phyloP scores from a whole-genome alignment of 805 yeast species.

The Candida alai region DNA sequence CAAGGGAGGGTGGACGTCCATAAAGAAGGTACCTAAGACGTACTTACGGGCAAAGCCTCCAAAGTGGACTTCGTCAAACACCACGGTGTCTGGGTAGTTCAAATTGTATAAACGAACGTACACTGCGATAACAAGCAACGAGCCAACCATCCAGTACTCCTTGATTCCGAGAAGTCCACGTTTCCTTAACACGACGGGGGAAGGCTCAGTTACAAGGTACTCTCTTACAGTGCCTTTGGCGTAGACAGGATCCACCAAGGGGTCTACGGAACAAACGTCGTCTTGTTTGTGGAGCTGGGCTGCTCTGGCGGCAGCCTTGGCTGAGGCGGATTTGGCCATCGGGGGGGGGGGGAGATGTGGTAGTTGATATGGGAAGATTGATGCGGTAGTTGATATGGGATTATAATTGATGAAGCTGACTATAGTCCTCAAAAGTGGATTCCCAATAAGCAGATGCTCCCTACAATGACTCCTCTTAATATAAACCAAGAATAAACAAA shows the following conservation, averaged over 20 bases:
- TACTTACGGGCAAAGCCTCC: slow-evolving; percentile 95
- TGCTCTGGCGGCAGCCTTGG: slow-evolving; percentile 5
- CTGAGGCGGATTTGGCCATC: slow-evolving; percentile 7
- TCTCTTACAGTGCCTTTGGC: slow-evolving; percentile 30
- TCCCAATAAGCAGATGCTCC: no score
- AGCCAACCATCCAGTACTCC: slow-evolving; percentile 27
- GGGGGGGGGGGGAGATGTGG: no score
- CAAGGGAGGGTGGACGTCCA: slow-evolving; percentile 80
- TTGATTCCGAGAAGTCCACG: slow-evolving; percentile 35
- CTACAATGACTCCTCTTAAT: no score
- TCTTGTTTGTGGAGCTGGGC: slow-evolving; percentile 6
- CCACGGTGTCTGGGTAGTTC: slow-evolving; percentile 72
- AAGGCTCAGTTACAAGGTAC: slow-evolving; percentile 51
- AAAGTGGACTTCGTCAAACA: slow-evolving; percentile 90
- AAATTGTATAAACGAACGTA: slow-evolving; percentile 60
- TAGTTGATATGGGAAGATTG: no score
- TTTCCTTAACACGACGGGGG: slow-evolving; percentile 32
- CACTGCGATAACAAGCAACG: slow-evolving; percentile 41
- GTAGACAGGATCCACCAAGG: slow-evolving; percentile 10
- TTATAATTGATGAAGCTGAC: no score
- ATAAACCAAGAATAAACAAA: no score
- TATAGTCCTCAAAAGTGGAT: no score
- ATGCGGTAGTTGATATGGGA: no score
- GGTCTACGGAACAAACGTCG: slow-evolving; percentile 6
- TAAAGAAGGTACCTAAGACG: slow-evolving; percentile 57